phyloP scores from a whole-genome alignment of 2,329 filamentous ascomycete genomes.

The Chaetoscypha palmicola region DNA sequence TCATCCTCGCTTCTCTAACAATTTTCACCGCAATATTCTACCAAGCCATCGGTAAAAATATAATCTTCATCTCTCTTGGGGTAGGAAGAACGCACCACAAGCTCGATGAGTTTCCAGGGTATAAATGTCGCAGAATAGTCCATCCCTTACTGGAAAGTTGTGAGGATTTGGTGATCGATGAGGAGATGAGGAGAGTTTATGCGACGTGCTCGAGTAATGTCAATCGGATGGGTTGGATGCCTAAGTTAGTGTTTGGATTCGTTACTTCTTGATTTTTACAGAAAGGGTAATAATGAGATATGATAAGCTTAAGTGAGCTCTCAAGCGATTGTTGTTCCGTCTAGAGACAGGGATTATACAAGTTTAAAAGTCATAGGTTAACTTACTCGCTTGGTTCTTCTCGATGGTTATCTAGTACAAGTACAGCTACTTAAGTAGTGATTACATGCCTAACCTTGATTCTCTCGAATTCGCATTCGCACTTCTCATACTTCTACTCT shows the following conservation, averaged over 20 bases:
- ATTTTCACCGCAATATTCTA: constrained; percentile 18
- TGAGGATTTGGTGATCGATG: constrained; percentile 20
- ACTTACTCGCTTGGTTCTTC: too few species aligned
- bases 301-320: too few species aligned
- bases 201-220: constrained; percentile 13
- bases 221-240: constrained; percentile 11
- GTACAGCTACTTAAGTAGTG: too few species aligned
- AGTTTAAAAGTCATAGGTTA: too few species aligned
- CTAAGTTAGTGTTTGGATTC: constrained; percentile 9
- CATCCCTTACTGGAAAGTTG: constrained; percentile 15
- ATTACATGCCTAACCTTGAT: too few species aligned
- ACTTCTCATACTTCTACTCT: neutral
- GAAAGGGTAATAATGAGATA: too few species aligned
- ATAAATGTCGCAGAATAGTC: constrained; percentile 12
- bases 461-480: neutral
- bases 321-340: neutral
- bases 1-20: constrained; percentile 2
- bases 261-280: neutral
- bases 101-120: constrained; percentile 31
- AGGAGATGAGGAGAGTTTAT: constrained; percentile 16
- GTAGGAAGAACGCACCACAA: constrained; percentile 25
- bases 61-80: constrained; percentile 26
- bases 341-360: too few species aligned
- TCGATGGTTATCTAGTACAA: too few species aligned
- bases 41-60: constrained; percentile 18